phyloP scores from a whole-genome alignment of 768 basidiomycete species.

The Botryobasidium botryosum region DNA sequence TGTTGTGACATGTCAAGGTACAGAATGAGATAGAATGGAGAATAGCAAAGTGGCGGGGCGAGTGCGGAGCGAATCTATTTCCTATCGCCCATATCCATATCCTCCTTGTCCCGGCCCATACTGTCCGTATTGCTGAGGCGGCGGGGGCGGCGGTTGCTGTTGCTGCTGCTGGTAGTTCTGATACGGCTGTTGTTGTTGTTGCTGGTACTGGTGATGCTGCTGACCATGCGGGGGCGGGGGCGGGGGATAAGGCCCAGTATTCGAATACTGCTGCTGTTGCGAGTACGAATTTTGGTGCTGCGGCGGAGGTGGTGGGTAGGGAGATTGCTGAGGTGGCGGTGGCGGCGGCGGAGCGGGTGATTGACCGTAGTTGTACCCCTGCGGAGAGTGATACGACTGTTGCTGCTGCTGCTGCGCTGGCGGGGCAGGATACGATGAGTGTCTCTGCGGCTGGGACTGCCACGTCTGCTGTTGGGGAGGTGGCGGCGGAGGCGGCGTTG shows the following conservation, averaged over 20 bases:
- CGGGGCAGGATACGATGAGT: constrained; percentile 8
- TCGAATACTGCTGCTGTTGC: constrained; percentile 1
- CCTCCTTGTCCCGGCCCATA: too few species aligned
- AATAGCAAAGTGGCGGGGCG: too few species aligned
- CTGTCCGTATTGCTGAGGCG: background rate
- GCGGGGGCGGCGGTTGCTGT: background rate
- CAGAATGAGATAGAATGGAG: too few species aligned
- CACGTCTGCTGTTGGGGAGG: constrained; percentile 5
- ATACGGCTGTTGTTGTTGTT: constrained; percentile 3
- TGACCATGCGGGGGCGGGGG: constrained; percentile 7
- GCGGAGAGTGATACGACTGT: constrained; percentile 3
- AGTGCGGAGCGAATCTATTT: too few species aligned
- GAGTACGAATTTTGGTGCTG: background rate
- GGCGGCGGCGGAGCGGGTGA: constrained; percentile 10
- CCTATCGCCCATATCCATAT: too few species aligned
- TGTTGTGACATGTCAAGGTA: too few species aligned
- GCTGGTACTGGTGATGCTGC: constrained; percentile 1
- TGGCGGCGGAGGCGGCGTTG: constrained; percentile 2
- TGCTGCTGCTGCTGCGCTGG: constrained; percentile 3
- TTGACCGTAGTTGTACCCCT: background rate
- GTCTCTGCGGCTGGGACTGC: constrained; percentile 1
- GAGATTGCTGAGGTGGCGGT: constrained; percentile 2
- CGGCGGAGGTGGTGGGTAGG: background rate
- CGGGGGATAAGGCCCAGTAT: background rate
- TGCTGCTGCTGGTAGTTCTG: constrained; percentile 1